Evolutionary conservation across 768 basidiomycete species (phyloP).

Genomic region (Crassisporium funariophilum): DNA sequence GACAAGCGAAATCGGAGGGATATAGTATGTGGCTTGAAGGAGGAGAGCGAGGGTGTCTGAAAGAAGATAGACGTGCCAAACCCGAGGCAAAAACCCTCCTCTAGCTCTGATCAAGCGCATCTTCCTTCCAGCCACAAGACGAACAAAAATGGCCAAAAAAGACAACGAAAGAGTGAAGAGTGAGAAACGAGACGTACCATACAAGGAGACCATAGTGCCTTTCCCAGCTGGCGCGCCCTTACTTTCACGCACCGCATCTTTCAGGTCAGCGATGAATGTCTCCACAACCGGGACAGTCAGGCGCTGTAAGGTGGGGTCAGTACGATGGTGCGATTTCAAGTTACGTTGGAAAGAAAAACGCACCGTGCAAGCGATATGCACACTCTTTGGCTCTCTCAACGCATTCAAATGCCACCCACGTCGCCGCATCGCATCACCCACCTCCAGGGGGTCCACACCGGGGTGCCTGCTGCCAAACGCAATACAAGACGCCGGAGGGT

Average conservation of each 20-base stretch:
- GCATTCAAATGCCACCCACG: slow-evolving; percentile 94
- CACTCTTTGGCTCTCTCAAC: slow-evolving; percentile 71
- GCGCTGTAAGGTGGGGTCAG: slow-evolving; percentile 46
- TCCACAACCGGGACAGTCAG: slow-evolving; percentile 79
- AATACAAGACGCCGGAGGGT: slow-evolving; percentile 87
- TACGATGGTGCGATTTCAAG: not conserved
- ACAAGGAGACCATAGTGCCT: slow-evolving; percentile 90
- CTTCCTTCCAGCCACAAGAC: not conserved
- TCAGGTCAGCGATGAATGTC: slow-evolving; percentile 82
- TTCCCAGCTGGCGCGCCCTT: slow-evolving; percentile 64
- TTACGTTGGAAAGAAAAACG: slow-evolving; percentile 25
- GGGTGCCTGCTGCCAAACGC: slow-evolving; percentile 76
- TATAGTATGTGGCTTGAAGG: too few species aligned
- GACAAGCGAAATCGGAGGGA: too few species aligned
- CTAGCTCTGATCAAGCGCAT: too few species aligned
- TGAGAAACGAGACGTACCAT: slow-evolving; percentile 57
- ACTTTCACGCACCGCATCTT: slow-evolving; percentile 72
- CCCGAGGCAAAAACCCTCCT: too few species aligned
- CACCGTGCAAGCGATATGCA: slow-evolving; percentile 95
- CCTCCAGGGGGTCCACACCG: slow-evolving; percentile 75
- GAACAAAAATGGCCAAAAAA: not conserved
- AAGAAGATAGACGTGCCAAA: too few species aligned
- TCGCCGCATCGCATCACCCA: slow-evolving; percentile 87
- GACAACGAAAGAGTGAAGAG: slow-evolving; percentile 8
- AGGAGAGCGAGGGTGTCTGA: too few species aligned